Conservation (phyloP, 78 protist species). For the Chrysochromulina tobinii region DNA sequence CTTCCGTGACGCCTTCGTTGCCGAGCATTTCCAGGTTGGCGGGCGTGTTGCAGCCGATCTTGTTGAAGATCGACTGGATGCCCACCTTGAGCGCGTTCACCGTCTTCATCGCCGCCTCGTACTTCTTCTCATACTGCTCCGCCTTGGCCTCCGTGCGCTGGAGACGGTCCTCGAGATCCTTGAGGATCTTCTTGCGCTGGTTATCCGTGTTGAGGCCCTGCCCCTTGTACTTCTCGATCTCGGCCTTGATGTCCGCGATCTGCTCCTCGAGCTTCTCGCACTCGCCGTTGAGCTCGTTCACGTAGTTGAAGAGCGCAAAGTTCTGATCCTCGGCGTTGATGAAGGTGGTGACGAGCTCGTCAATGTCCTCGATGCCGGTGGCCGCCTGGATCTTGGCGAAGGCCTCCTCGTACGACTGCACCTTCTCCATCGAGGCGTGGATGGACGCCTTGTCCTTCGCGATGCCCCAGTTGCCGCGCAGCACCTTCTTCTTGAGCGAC, state of each 20-base stretch:
- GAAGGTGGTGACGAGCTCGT: constrained; percentile 63
- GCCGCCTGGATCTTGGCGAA: constrained; percentile 68
- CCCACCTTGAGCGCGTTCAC: constrained; percentile 47
- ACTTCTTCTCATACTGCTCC: constrained; percentile 38
- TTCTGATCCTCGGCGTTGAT: constrained; percentile 75
- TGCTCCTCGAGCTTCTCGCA: constrained; percentile 62
- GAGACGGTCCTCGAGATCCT: constrained; percentile 42
- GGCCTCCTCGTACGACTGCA: constrained; percentile 74
- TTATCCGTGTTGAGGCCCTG: constrained; percentile 28
- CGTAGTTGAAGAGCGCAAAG: constrained; percentile 69
- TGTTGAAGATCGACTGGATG: constrained; percentile 11
- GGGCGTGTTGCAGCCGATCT: constrained; percentile 16
- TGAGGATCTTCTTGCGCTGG: constrained; percentile 51
- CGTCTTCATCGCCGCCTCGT: constrained; percentile 14
- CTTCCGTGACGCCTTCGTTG: constrained; percentile 44
- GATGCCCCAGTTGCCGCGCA: not conserved
- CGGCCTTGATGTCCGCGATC: constrained; percentile 4
- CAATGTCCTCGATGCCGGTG: constrained; percentile 72
- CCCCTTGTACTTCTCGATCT: constrained; percentile 38
- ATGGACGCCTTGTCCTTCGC: constrained; percentile 33
- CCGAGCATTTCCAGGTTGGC: constrained; percentile 38
- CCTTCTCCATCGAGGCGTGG: constrained; percentile 29
- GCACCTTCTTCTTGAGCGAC: not conserved
- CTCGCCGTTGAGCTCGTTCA: constrained; percentile 72
- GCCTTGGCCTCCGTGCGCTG: constrained; percentile 37